Evolutionary conservation across 768 basidiomycete genomes (phyloP).

Genomic region (Rhodotorula taiwanensis): DNA sequence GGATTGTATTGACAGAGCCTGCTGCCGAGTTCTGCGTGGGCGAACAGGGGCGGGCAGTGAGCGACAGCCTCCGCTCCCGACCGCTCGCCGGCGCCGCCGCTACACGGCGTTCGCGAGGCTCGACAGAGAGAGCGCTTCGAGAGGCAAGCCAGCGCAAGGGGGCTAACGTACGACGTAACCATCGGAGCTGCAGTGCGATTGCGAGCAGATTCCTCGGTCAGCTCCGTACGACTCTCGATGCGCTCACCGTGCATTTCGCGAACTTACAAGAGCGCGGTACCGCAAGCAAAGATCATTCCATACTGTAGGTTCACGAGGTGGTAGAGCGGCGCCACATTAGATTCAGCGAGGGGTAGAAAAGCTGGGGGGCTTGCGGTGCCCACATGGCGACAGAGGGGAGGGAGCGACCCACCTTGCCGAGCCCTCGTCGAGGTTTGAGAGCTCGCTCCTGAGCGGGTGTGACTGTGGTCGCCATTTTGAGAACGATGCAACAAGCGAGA

Average conservation of each 20-base stretch:
- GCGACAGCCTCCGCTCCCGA: not conserved
- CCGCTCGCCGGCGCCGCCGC: not conserved
- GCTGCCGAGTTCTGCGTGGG: constrained; percentile 10
- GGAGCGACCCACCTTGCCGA: not conserved
- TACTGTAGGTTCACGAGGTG: not conserved
- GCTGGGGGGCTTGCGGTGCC: too few relatives aligned
- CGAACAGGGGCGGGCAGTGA: too few relatives aligned
- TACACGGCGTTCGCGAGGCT: too few relatives aligned
- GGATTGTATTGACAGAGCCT: constrained; percentile 44
- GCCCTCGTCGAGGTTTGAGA: not conserved
- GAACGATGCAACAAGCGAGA: too few relatives aligned
- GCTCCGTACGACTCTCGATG: not conserved
- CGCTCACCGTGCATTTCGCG: too few relatives aligned
- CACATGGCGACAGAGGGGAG: not conserved
- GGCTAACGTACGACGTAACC: constrained; percentile 3
- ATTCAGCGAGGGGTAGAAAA: too few relatives aligned
- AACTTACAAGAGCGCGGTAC: not conserved
- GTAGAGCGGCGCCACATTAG: too few relatives aligned
- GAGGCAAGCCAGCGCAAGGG: too few relatives aligned
- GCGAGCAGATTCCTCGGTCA: not conserved
- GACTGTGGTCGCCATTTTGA: too few relatives aligned
- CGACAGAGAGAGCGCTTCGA: too few relatives aligned
- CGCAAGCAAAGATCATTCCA: not conserved
- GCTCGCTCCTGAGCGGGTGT: too few relatives aligned
- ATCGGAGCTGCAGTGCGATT: not conserved